These are phyloP conservation scores for Astrothelium subdiscretum DNA, from an alignment of 495 filamentous ascomycete genomes.

Conservation along the genomic window DNA sequence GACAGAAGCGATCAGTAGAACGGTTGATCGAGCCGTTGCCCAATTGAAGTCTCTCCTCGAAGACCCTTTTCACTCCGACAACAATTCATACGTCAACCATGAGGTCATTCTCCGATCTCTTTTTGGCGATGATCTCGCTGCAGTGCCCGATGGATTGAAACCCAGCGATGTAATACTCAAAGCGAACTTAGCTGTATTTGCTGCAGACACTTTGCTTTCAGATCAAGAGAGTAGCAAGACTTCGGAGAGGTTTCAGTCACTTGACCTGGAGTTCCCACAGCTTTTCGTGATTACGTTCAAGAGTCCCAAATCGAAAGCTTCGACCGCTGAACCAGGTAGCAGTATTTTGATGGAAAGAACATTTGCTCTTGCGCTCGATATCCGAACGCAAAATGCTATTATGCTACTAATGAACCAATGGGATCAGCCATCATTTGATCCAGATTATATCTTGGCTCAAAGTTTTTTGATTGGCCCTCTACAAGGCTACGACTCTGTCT, in stretches of 20 bases:
- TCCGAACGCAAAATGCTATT: slow-evolving; percentile 4
- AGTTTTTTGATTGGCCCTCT: neutral
- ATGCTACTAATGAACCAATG: slow-evolving; percentile 1
- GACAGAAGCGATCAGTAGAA: slow-evolving; percentile 4
- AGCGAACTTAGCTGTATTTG: slow-evolving; percentile 15
- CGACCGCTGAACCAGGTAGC: slow-evolving; percentile 3
- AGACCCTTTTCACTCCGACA: slow-evolving; percentile 10
- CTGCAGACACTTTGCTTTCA: slow-evolving; percentile 3
- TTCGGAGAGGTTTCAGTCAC: slow-evolving; percentile 1
- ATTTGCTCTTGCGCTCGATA: slow-evolving; percentile 3
- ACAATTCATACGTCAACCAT: slow-evolving; percentile 11
- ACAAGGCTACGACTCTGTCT: neutral
- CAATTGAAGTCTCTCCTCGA: slow-evolving; percentile 8
- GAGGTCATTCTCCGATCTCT: slow-evolving; percentile 12
- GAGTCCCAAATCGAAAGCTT: neutral
- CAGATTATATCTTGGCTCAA: neutral
- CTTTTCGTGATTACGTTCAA: neutral
- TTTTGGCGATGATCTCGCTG: slow-evolving; percentile 6
- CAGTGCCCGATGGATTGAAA: slow-evolving; percentile 6
- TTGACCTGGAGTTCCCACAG: neutral
- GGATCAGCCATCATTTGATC: neutral
- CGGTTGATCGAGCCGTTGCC: slow-evolving; percentile 5
- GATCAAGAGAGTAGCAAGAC: slow-evolving; percentile 1
- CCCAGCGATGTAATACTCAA: slow-evolving; percentile 16
- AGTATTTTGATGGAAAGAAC: slow-evolving; percentile 3